Conservation (phyloP, 495 filamentous ascomycete species). For the Penicillium dipodomyicola region DNA sequence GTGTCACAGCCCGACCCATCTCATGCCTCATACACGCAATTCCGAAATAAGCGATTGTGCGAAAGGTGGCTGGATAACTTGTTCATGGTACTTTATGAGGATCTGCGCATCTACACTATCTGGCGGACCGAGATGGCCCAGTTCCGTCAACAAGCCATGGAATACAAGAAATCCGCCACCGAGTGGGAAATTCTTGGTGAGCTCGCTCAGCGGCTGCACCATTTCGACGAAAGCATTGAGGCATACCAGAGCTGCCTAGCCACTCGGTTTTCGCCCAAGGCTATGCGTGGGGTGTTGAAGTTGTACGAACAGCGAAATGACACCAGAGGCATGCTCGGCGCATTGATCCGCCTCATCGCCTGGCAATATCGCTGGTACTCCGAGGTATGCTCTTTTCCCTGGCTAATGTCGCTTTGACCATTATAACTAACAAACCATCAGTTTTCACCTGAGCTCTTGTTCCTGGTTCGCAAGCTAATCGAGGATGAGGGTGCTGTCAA, state of each 20-base stretch:
- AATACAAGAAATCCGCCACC: slow-evolving; percentile 92
- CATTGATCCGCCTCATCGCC: slow-evolving; percentile 81
- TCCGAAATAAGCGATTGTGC: slow-evolving; percentile 94
- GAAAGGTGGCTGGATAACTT: slow-evolving; percentile 98
- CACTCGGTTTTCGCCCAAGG: slow-evolving; percentile 85
- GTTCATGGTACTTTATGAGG: slow-evolving; percentile 99
- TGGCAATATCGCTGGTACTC: slow-evolving; percentile 99
- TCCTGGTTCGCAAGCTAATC: slow-evolving; percentile 83
- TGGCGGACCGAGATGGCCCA: slow-evolving; percentile 98
- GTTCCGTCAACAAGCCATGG: slow-evolving; percentile 80
- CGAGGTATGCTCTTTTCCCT: slow-evolving; percentile 54
- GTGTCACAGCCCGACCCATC: slow-evolving; percentile 43
- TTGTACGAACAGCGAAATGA: slow-evolving; percentile 71
- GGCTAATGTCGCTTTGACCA: background rate
- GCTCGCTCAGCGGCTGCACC: slow-evolving; percentile 87
- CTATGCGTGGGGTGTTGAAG: slow-evolving; percentile 78
- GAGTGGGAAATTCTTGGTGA: slow-evolving; percentile 98
- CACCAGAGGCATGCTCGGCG: slow-evolving; percentile 70
- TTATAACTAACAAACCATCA: slow-evolving; percentile 32
- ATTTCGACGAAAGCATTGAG: slow-evolving; percentile 83
- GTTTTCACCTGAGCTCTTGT: slow-evolving; percentile 90
- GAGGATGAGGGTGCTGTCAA: slow-evolving; percentile 98
- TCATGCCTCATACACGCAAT: slow-evolving; percentile 57
- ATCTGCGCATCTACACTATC: slow-evolving; percentile 96
- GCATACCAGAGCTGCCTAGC: slow-evolving; percentile 82